Percentiles rank a stretch among this genome's conserved stretches.
Evolutionary conservation across 1,284 basidiomycete genomes (phyloP).

Genomic region (Waitea zeae): DNA sequence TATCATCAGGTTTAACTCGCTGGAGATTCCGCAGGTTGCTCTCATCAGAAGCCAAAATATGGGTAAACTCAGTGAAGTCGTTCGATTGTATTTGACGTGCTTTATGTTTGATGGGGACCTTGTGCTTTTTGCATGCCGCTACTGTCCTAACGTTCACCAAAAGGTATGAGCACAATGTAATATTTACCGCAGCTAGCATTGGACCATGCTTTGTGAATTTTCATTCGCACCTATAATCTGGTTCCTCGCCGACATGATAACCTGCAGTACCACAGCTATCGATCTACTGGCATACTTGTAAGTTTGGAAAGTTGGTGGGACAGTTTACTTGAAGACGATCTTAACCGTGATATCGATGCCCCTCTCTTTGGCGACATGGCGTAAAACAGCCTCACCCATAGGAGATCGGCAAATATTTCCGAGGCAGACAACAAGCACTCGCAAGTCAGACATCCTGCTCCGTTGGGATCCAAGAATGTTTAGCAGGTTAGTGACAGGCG

Average conservation of each 20-base stretch:
- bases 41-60: constrained; percentile 57
- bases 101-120: constrained; percentile 38
- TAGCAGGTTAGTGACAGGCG: no score
- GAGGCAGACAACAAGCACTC: constrained; percentile 59
- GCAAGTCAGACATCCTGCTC: constrained; percentile 13
- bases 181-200: no score
- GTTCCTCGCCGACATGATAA: constrained; percentile 56
- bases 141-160: no score
- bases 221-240: constrained; percentile 66
- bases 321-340: no score
- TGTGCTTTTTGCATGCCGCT: constrained; percentile 22
- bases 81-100: constrained; percentile 37
- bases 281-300: no score
- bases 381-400: constrained; percentile 64
- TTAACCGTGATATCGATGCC: constrained; percentile 40
- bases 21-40: constrained; percentile 42
- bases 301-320: no score
- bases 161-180: no score
- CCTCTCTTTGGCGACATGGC: constrained; percentile 39
- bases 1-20: constrained; percentile 32
- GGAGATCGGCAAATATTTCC: constrained; percentile 70
- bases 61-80: constrained; percentile 49
- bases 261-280: constrained; percentile 60
- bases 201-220: no score
- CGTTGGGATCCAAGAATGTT: no score